phyloP scores from a whole-genome alignment of 441 rosid species.

The Populus tomentosa region DNA sequence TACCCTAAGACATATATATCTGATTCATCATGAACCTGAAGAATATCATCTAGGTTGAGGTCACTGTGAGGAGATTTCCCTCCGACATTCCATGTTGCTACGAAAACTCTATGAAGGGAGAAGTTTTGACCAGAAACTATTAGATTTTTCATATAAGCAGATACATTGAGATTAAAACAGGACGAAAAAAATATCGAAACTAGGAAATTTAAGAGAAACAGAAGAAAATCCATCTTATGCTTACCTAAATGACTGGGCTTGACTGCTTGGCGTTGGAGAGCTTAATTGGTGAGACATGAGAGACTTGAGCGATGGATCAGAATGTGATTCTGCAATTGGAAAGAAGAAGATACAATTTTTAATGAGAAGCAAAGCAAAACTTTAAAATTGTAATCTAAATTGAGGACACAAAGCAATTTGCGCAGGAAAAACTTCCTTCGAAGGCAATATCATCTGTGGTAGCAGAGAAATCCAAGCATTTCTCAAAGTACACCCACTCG shows the following conservation, averaged over 20 bases:
- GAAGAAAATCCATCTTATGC: neutral
- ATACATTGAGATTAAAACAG: too few species aligned
- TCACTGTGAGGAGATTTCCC: slow-evolving; percentile 73
- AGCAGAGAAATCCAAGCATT: slow-evolving; percentile 18
- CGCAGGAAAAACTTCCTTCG: slow-evolving; percentile 21
- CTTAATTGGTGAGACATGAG: slow-evolving; percentile 33
- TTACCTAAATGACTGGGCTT: slow-evolving; percentile 59
- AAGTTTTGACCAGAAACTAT: neutral
- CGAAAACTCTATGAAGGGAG: slow-evolving; percentile 49
- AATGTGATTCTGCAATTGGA: slow-evolving; percentile 40
- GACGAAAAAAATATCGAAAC: neutral
- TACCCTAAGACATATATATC: slow-evolving; percentile 92
- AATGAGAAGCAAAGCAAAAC: slow-evolving; percentile 7
- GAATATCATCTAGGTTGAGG: slow-evolving; percentile 73
- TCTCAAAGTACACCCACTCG: slow-evolving; percentile 5
- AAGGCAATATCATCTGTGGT: slow-evolving; percentile 5
- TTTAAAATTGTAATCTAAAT: neutral
- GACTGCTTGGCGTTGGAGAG: slow-evolving; percentile 36
- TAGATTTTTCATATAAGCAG: neutral
- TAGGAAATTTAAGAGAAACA: neutral
- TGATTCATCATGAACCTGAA: slow-evolving; percentile 63
- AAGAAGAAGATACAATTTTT: slow-evolving; percentile 12
- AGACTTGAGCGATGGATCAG: slow-evolving; percentile 39
- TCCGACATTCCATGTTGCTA: slow-evolving; percentile 95
- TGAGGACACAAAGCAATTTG: neutral